Evolutionary conservation across 441 rosid species (phyloP), one percentile per base, ranked within the genome.

Genomic region (Pelargonium myrrhifolium): DNA sequence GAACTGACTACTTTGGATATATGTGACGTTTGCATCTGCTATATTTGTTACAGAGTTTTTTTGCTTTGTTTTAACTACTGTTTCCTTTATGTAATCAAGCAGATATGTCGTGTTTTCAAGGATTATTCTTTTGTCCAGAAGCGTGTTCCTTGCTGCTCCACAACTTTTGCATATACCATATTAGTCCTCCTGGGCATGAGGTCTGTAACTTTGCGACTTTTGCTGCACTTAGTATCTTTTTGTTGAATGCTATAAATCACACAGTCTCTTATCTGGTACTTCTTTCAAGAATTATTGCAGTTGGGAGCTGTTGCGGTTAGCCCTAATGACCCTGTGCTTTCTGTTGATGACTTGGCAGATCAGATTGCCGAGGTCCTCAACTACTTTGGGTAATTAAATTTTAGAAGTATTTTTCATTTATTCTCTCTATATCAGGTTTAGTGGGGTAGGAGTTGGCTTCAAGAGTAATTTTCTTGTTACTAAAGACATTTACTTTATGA

Each of bases 171-270:
- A 80, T 89, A 73, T 93, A 91, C 76, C 99, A 91, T 71, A 89
- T 93, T 67, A 84, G 83, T 79, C 97, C 99, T 66, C 94, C 96
- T 65, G 97, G 97, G 71, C 99, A 93, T 53, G 93, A 91, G 97
- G 97, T 91, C 82, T 77, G 93, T 82, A 80, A 72, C 66, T 87
- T 2, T 87, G 37, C 1, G 37, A 31, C 37, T 31, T 31, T 31
- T 31, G 37, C 37, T 31, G 37, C 37, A 31, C 37, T 31, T 0
- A 31, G 37, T 31, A 31, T 31, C 37, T 31, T 51, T n/a, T 51
- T 51, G 7, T 14, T 47, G n/a, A n/a, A 47, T 10, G 15, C 15
- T n/a, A 12, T n/a, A 4, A 15, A 20, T 21, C 4, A 1, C 60
- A 55, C 60, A 55, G 21, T 58, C 22, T 58, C 62, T 58, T 77